A percentile compares a stretch with the other conserved stretches of the same genome.
These are phyloP conservation scores for Penicillium capsulatum DNA, from an alignment of 2,329 filamentous ascomycete species.

Conservation along the genomic window DNA sequence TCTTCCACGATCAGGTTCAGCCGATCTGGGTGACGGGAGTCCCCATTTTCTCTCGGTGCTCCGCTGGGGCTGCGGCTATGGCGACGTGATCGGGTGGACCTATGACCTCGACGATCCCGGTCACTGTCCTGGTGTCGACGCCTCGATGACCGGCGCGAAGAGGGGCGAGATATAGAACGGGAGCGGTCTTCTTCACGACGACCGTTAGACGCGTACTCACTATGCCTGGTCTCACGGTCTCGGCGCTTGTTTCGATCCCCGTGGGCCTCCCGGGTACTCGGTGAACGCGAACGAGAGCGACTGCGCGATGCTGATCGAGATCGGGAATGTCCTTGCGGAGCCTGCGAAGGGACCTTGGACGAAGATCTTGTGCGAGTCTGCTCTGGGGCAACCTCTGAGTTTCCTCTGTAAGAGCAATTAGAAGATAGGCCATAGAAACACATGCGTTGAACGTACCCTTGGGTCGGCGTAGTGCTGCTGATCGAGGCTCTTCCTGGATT, in stretches of 20 bases:
- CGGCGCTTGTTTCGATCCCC: slow-evolving; percentile 33
- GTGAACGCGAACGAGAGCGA: slow-evolving; percentile 2
- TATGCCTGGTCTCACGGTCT: slow-evolving; percentile 43
- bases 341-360: slow-evolving; percentile 25
- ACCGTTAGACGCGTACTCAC: slow-evolving; percentile 33
- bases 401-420: slow-evolving; percentile 17
- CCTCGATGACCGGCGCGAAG: slow-evolving; percentile 54
- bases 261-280: slow-evolving; percentile 27
- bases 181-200: slow-evolving; percentile 50
- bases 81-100: slow-evolving; percentile 50
- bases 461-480: slow-evolving; percentile 19
- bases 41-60: slow-evolving; percentile 29
- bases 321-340: no score
- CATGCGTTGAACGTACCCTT: slow-evolving; percentile 26
- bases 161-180: slow-evolving; percentile 62
- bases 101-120: slow-evolving; percentile 45
- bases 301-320: no score
- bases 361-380: slow-evolving; percentile 24
- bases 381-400: slow-evolving; percentile 37
- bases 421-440: slow-evolving; percentile 3
- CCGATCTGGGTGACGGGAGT: slow-evolving; percentile 39
- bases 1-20: slow-evolving; percentile 25
- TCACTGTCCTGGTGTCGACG: slow-evolving; percentile 56
- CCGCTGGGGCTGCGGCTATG: slow-evolving; percentile 37
- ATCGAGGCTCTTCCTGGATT: slow-evolving; percentile 28